Evolutionary conservation across 495 filamentous ascomycete species (phyloP), one percentile per base, ranked within the genome.

Genomic region (Trichoderma erinaceum): DNA sequence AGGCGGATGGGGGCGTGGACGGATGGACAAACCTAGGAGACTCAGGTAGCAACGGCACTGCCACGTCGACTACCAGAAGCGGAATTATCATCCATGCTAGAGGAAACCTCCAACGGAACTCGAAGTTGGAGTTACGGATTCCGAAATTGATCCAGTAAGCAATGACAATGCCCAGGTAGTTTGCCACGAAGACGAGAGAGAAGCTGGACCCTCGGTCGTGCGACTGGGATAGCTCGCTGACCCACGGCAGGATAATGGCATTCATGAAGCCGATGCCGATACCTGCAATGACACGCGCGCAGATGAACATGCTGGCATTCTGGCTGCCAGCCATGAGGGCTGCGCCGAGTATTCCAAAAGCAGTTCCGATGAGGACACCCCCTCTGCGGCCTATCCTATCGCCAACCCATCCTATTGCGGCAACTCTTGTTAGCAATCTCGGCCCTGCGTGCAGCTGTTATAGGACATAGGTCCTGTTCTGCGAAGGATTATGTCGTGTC

Each of bases 131-230:
- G 67, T 82, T 84, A 15, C 84, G 78, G 56, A 87, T 70, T 50
- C 84, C 83, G 69, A 86, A 88, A 23, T 83, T 83, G 68, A 88
- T 77, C 86, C 86, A 89, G 74, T 88, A 88, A 10, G 86, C 85
- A 38, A 88, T 74, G 4, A 82, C 81, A 41, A 89, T 86, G 65
- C 86, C 86, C 13, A 87, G 76, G 70, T 85, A 83, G 69, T 83
- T 84, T 8, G 81, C 81, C 68, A 85, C 84, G 74, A 86, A 85
- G 63, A 82, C 81, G 65, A 82, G 80, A 38, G 80, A 83, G 25
- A 85, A 74, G 68, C 77, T 81, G 25, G 77, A 78, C 41, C 81
- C 82, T 23, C 82, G 78, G 66, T 82, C 80, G 41, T 77, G 72
- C 21, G 82, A 79, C 13, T 77, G 79, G 18, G 81, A 80, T 15